Percentiles rank a stretch among this genome's conserved stretches.
Conservation (phyloP, 1,284 basidiomycete genomes). For the Erythrobasidium hasegawianum region DNA sequence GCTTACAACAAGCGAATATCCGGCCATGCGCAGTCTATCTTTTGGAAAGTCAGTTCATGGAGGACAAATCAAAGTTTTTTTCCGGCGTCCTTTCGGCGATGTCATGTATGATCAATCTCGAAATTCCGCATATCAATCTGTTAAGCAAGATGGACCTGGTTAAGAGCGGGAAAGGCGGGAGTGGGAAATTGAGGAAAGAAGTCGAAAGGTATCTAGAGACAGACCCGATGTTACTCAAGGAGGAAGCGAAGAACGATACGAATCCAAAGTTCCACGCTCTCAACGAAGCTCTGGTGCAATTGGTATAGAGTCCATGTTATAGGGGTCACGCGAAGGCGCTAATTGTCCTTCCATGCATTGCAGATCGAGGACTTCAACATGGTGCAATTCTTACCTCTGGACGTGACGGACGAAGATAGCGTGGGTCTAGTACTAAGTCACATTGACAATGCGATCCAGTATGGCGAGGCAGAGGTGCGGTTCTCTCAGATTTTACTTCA, state of each 20-base stretch:
- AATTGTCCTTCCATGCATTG: constrained; percentile 8
- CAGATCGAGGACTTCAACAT: constrained; percentile 98
- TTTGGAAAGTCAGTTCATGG: constrained; percentile 97
- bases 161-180: constrained; percentile 63
- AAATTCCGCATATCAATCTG: constrained; percentile 93
- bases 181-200: constrained; percentile 60
- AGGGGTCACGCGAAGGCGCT: too few species aligned
- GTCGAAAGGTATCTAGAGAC: constrained; percentile 88
- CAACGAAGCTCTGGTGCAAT: constrained; percentile 89
- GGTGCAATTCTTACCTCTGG: constrained; percentile 92
- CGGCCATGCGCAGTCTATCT: constrained; percentile 81
- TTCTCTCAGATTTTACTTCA: too few species aligned
- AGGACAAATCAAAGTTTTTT: constrained; percentile 98
- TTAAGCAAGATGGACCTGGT: constrained; percentile 99
- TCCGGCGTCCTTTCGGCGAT: constrained; percentile 97
- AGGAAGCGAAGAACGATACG: constrained; percentile 60
- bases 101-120: constrained; percentile 98
- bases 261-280: constrained; percentile 89
- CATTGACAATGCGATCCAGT: constrained; percentile 68
- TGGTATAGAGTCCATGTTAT: too few species aligned
- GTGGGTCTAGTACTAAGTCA: constrained; percentile 87
- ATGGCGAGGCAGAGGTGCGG: constrained; percentile 39
- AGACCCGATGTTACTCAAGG: constrained; percentile 80
- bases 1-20: constrained; percentile 62
- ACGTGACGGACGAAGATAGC: constrained; percentile 84